These are phyloP conservation scores for Sporothrix dimorphospora DNA, from an alignment of 2,329 filamentous ascomycete species.

Conservation along the genomic window DNA sequence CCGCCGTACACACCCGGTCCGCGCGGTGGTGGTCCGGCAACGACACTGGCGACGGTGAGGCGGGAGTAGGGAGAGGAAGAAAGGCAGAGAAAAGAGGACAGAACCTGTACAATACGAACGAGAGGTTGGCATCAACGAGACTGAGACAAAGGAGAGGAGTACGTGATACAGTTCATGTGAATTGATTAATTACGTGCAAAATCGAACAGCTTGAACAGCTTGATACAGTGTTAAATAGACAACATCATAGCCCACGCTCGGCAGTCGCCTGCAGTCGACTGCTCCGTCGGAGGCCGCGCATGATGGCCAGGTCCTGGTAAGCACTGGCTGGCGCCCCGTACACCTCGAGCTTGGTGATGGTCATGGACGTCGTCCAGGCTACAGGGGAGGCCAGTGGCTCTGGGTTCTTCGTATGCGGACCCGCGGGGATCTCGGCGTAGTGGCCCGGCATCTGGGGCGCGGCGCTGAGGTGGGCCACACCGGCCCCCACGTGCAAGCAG, in stretches of 20 bases:
- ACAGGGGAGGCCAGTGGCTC: background rate
- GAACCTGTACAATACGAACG: no score
- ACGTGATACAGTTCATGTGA: no score
- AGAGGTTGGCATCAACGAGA: no score
- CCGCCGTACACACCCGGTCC: slow-evolving; percentile 14
- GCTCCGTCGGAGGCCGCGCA: background rate
- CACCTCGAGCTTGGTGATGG: background rate
- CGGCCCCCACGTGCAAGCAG: background rate
- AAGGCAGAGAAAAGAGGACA: no score
- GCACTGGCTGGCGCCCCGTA: background rate
- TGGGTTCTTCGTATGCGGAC: background rate
- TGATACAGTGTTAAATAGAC: no score
- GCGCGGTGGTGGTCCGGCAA: background rate
- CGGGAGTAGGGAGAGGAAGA: background rate
- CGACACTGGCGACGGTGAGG: background rate
- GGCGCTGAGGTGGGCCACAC: background rate
- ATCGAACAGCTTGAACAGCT: no score
- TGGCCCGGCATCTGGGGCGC: background rate
- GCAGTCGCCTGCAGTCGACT: background rate
- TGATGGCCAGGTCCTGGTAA: background rate
- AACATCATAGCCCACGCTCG: background rate
- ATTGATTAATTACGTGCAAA: no score
- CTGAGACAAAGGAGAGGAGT: no score
- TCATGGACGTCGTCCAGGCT: background rate
- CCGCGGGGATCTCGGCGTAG: background rate